A percentile compares a stretch with the other conserved stretches of the same genome.
phyloP scores from a whole-genome alignment of 352 stramenopile species.

The Phytophthora sp. region DNA sequence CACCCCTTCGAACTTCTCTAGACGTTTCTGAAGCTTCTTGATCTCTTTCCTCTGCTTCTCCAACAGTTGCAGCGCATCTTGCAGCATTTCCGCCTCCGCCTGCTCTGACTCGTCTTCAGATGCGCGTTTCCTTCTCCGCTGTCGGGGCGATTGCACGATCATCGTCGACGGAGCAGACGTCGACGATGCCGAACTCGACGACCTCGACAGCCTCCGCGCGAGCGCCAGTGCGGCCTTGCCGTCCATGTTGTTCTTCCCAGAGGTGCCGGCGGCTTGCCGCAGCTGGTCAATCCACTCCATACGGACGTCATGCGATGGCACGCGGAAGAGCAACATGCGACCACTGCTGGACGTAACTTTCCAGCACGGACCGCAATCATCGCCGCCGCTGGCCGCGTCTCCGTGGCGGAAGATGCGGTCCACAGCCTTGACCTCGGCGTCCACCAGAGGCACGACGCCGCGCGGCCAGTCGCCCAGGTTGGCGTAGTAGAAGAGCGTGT shows the following conservation, averaged over 20 bases:
- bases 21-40: slow-evolving; percentile 48
- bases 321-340: slow-evolving; percentile 69
- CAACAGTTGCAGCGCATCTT: slow-evolving; percentile 70
- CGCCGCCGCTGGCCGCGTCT: slow-evolving; percentile 18
- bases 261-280: slow-evolving; percentile 35
- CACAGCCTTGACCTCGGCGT: slow-evolving; percentile 55
- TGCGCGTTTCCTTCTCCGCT: slow-evolving; percentile 25
- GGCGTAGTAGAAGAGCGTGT: slow-evolving; percentile 73
- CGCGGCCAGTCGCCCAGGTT: slow-evolving; percentile 53
- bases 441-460: slow-evolving; percentile 57
- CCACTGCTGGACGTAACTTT: slow-evolving; percentile 66
- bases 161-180: slow-evolving; percentile 25
- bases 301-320: slow-evolving; percentile 53
- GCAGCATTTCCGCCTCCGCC: slow-evolving; percentile 64
- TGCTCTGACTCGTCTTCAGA: slow-evolving; percentile 49
- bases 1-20: slow-evolving; percentile 26
- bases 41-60: slow-evolving; percentile 79
- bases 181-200: slow-evolving; percentile 37
- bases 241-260: slow-evolving; percentile 35
- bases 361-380: slow-evolving; percentile 77
- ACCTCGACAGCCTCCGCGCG: slow-evolving; percentile 35
- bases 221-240: slow-evolving; percentile 35
- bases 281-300: slow-evolving; percentile 62
- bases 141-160: slow-evolving; percentile 25
- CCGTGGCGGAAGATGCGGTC: slow-evolving; percentile 63